Conservation (phyloP, 306 rosid species). For the Psophocarpus tetragonolobus region DNA sequence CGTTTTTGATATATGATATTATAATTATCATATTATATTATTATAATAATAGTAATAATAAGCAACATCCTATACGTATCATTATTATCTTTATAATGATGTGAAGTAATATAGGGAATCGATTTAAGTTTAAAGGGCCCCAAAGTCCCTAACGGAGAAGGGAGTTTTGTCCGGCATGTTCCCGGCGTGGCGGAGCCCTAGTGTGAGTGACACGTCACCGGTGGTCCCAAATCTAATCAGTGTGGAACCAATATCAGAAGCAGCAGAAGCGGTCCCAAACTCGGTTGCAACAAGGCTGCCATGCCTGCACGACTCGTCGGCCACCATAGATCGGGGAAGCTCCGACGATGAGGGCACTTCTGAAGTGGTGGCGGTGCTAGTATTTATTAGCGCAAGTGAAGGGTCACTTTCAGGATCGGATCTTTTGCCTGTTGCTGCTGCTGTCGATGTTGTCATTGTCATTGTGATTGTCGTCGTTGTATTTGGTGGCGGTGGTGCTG, state of each 20-base stretch:
- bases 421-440: conserved; percentile 52
- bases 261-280: conserved; percentile 70
- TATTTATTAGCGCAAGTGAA: conserved; percentile 62
- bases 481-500: conserved; percentile 23
- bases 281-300: conserved; percentile 57
- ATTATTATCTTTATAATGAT: conserved; percentile 15
- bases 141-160: conserved; percentile 82
- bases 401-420: conserved; percentile 72
- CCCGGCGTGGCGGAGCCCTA: conserved; percentile 97
- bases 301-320: conserved; percentile 65
- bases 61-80: conserved; percentile 33
- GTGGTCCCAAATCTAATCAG: conserved; percentile 88
- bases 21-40: conserved; percentile 12
- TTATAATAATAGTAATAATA: conserved; percentile 3
- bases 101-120: conserved; percentile 15
- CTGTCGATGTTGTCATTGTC: no score
- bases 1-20: conserved; percentile 29
- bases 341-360: conserved; percentile 46
- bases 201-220: conserved; percentile 95
- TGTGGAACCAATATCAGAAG: conserved; percentile 48
- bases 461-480: conserved; percentile 41
- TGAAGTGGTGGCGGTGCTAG: conserved; percentile 49
- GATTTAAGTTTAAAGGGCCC: conserved; percentile 50
- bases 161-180: conserved; percentile 71
- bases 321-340: conserved; percentile 30